Conservation (phyloP, 2,329 filamentous ascomycete genomes). For the Fusarium graminum region DNA sequence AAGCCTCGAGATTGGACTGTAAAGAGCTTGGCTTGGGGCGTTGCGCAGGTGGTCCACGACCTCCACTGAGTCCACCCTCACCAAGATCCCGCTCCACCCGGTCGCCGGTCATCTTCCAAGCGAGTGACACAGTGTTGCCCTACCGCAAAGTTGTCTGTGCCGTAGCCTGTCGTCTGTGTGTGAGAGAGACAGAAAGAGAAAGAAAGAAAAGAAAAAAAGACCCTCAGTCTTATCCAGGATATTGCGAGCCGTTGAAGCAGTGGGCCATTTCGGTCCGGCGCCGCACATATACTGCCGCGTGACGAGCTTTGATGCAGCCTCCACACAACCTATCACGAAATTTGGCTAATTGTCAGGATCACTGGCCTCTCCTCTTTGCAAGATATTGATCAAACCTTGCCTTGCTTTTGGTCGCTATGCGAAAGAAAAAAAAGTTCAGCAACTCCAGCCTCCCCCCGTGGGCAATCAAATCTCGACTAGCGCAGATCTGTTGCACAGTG, state of each 20-base stretch:
- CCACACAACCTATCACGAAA: constrained; percentile 9
- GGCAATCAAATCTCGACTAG: constrained; percentile 50
- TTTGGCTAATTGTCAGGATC: neutral
- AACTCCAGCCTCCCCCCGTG: constrained; percentile 38
- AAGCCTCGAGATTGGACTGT: constrained; percentile 13
- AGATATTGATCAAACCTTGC: constrained; percentile 10
- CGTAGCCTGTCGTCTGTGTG: neutral
- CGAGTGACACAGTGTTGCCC: constrained; percentile 42
- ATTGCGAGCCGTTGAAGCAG: constrained; percentile 44
- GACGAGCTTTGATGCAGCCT: constrained; percentile 44
- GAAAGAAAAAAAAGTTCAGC: constrained; percentile 7
- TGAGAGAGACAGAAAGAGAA: neutral
- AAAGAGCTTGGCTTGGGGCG: constrained; percentile 24
- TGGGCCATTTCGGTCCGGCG: constrained; percentile 46
- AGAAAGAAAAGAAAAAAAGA: constrained; percentile 1
- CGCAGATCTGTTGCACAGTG: constrained; percentile 50
- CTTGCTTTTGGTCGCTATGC: constrained; percentile 27
- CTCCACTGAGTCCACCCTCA: neutral
- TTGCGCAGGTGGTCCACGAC: constrained; percentile 36
- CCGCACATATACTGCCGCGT: constrained; percentile 48
- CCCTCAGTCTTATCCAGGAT: constrained; percentile 36
- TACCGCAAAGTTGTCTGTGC: constrained; percentile 22
- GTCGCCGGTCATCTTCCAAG: constrained; percentile 29
- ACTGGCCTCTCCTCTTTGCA: neutral
- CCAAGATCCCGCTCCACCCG: constrained; percentile 28